A percentile compares a stretch with the other conserved stretches of the same genome.
Evolutionary conservation across 108 stramenopile genomes (phyloP).

Genomic region (Chaetoceros tenuissimus): DNA sequence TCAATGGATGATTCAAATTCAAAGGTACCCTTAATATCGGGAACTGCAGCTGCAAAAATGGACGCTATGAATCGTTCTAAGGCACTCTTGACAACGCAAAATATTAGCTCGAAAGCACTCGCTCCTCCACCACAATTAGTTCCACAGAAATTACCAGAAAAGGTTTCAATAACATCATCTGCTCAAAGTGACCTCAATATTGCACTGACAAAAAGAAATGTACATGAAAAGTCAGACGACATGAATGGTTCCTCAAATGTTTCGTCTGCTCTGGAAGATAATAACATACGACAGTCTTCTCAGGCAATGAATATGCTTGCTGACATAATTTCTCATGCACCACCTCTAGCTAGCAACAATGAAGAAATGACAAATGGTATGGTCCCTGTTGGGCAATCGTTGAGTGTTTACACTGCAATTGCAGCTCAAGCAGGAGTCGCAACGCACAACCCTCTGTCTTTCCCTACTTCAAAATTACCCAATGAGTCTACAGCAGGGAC

Average conservation of each 20-base stretch:
- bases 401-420: neutral
- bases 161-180: neutral
- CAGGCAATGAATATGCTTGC: neutral
- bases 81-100: neutral
- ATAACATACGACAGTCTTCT: neutral
- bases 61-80: neutral
- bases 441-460: no score
- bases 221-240: no score
- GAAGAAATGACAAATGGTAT: neutral
- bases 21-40: neutral
- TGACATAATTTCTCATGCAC: neutral
- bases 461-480: no score
- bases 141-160: neutral
- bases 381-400: neutral
- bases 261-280: no score
- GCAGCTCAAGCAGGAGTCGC: neutral
- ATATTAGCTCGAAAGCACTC: neutral
- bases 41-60: neutral
- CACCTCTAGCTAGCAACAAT: neutral
- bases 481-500: neutral
- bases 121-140: neutral
- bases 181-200: neutral
- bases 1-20: neutral
- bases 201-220: neutral
- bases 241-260: no score